Evolutionary conservation across 306 rosid genomes (phyloP), one percentile per base, ranked within the genome.

Genomic region (Cucurbita ficifolia): DNA sequence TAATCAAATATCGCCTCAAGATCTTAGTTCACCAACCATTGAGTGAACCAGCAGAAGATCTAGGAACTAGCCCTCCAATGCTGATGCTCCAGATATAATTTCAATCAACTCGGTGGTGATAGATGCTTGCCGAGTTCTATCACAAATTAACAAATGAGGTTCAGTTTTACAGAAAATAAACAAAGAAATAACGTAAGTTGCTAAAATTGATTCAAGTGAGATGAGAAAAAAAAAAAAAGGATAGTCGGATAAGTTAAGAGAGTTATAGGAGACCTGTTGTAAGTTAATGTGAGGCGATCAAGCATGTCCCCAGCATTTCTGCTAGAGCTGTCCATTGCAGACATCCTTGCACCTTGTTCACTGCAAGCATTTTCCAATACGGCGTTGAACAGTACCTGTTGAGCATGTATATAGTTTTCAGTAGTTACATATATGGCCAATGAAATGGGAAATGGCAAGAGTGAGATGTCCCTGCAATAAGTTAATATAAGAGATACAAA

Each of bases 271-370:
- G 80, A 93, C 99, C 96, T 89, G 82, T 94, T 91, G 79, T 94
- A 94, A 40, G 92, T 83, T 73, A 94, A 96, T 75, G 99, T 94
- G 77, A 94, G 97, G 74, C 99, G 99, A 76, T 91, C 99, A 82
- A 94, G 99, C 97, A 94, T 94, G 0, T 94, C 99, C 36, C 99
- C 99, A 0, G 99, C 99, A 79, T 94, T 94, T 85, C 99, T 94
- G 89, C 99, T 94, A 55, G 99, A 91, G 81, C 99, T 91, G 81
- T 94, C 99, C 99, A 94, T 91, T 63, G 99, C 99, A 74, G 99
- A 94, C 99, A 94, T 91, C 79, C 99, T 87, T 29, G 99, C 99
- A 72, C 99, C 99, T 81, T 94, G 99, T 78, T 94, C 99, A 89
- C 99, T 94, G 86, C 96, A 87, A 76, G 99, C 99, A 85, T 94